phyloP scores from a whole-genome alignment of 1,284 basidiomycete species.

The Papiliotrema terrestris region DNA sequence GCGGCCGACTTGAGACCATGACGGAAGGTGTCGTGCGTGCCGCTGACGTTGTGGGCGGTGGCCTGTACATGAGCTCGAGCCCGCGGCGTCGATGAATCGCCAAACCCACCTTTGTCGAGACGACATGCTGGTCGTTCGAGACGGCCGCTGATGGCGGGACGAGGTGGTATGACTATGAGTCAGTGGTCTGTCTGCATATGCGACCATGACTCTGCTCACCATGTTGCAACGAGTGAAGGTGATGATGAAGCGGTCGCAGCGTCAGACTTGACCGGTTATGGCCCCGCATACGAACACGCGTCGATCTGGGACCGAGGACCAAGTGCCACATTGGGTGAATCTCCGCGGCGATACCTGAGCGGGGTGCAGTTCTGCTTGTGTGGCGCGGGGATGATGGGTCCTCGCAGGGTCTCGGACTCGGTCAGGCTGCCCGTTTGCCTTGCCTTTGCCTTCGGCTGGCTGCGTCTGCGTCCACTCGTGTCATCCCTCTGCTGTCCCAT shows the following conservation, averaged over 20 bases:
- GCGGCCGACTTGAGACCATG: constrained; percentile 40
- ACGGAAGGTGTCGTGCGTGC: constrained; percentile 45
- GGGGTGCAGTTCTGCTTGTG: too few species aligned
- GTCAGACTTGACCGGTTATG: not conserved
- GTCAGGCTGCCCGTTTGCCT: too few species aligned
- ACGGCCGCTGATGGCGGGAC: constrained; percentile 38
- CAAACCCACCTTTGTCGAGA: constrained; percentile 38
- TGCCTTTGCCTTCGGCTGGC: too few species aligned
- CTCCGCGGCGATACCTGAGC: constrained; percentile 3
- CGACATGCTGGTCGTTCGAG: constrained; percentile 34
- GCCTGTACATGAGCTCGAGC: constrained; percentile 18
- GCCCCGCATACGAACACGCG: not conserved
- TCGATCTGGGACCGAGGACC: not conserved
- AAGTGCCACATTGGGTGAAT: constrained; percentile 15
- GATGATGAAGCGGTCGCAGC: not conserved
- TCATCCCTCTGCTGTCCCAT: too few species aligned
- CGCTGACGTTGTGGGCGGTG: constrained; percentile 42
- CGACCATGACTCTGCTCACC: too few species aligned
- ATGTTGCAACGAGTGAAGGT: not conserved
- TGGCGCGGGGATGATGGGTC: too few species aligned
- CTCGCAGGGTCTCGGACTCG: too few species aligned
- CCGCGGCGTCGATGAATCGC: not conserved
- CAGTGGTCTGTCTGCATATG: too few species aligned
- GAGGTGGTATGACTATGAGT: constrained; percentile 42
- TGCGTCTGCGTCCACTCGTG: too few species aligned